Conservation (phyloP, 148 eudicot species). For the Oxyria digyna region DNA sequence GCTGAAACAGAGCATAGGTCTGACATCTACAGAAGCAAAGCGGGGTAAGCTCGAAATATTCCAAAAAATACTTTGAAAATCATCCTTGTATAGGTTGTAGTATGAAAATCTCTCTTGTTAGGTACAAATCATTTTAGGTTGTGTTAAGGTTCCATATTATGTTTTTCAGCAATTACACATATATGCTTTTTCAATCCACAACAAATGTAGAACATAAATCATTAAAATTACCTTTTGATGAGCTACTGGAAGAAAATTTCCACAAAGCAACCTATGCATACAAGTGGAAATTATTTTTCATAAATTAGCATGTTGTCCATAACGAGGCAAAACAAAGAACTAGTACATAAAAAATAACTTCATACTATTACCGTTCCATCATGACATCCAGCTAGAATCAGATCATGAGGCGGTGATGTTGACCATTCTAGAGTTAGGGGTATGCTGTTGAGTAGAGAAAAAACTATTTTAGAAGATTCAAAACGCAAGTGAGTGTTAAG, state of each 20-base stretch:
- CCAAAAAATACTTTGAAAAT: not conserved
- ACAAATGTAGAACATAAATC: not conserved
- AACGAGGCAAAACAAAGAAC: not conserved
- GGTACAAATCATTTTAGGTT: not conserved
- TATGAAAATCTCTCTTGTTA: not conserved
- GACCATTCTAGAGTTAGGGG: conserved; percentile 95
- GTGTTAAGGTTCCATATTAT: not conserved
- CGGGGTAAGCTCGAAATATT: not conserved
- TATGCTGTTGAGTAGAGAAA: conserved; percentile 38
- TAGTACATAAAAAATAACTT: not conserved
- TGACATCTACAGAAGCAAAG: conserved; percentile 41
- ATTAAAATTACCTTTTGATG: conserved; percentile 39
- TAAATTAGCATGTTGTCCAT: not conserved
- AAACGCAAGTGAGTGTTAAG: not conserved
- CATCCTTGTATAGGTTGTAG: not conserved
- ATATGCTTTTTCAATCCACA: not conserved
- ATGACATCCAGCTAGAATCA: conserved; percentile 83
- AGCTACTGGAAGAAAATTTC: conserved; percentile 52
- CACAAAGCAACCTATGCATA: conserved; percentile 75
- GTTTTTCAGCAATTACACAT: not conserved
- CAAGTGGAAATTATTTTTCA: not conserved
- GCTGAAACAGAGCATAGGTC: conserved; percentile 73
- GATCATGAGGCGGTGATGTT: conserved; percentile 64
- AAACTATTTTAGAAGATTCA: not conserved
- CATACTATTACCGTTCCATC: conserved; percentile 73